Base-by-base conservation (phyloP, 768 basidiomycete species). In the Mycena crocata region DNA sequence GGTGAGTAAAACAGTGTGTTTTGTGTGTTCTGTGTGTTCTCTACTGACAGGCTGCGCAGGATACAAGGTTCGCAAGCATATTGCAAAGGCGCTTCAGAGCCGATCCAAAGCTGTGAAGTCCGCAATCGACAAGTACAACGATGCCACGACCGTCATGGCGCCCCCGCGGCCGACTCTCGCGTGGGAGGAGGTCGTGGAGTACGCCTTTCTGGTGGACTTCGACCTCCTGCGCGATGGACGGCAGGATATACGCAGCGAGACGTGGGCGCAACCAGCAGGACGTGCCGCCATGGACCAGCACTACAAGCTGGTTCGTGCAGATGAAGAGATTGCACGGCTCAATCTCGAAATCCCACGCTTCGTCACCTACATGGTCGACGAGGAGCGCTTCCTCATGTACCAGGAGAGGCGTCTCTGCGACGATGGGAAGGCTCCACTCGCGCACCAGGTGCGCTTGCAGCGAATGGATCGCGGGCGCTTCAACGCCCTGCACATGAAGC, bases 131-230 rank as follows among this genome's bases (percentile, higher is more conserved):
- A 28, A 12, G 31, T 72, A 70, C 62, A 74, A 74, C 34, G 46
- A 32, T 10, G 59, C 52, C 0, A 64, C 70, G 9, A 14, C 48
- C 1, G 30, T 34, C 8, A 60, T 67, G 39, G 39, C 6, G 5
- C 72, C 62, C 17, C 70, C 67, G 1, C 24, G 34, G 12, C n/a
- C 44, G n/a, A 23, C 32, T 17, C 52, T 74, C 5, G 8, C 39
- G 10, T 76, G 73, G 71, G 69, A 77, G 12, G 64, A 76, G 23
- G 70, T 77, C 5, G 66, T 75, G 3, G 67, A 74, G 30, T 75
- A 71, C 58, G 60, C 64, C 0, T 74, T 74, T 40, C 70, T 74
- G 2, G 67, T 67, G 8, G 71, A 74, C 57, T 74, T 74, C 55
- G 71, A 74, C 64, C 50, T 72, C 44, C 64, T 71, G 10, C 60